Conservation (phyloP, 179 eudicot species). For the Gypsophila paniculata region DNA sequence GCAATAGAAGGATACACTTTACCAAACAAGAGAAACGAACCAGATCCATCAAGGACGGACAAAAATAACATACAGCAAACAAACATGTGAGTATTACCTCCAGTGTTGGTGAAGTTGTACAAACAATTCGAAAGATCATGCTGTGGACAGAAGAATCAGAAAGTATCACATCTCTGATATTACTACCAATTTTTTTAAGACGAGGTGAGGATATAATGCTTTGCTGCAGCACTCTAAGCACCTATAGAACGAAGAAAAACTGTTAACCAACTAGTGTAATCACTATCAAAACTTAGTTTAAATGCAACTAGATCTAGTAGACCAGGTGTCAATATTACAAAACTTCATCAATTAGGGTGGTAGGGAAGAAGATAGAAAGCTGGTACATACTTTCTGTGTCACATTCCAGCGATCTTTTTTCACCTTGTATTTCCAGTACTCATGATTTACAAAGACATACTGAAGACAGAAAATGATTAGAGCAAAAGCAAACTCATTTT, state of each 20-base stretch:
- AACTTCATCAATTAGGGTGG: neutral
- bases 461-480: constrained; percentile 74
- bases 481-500: constrained; percentile 63
- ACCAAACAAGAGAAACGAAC: neutral
- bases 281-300: constrained; percentile 2
- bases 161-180: constrained; percentile 56
- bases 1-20: constrained; percentile 13
- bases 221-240: constrained; percentile 62
- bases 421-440: constrained; percentile 82
- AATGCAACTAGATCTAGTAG: neutral
- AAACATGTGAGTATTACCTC: constrained; percentile 48
- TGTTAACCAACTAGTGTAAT: neutral
- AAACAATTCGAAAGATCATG: constrained; percentile 67
- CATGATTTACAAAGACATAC: constrained; percentile 85
- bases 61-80: neutral
- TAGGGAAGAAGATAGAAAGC: neutral
- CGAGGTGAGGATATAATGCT: constrained; percentile 46
- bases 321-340: neutral
- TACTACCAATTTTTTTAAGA: constrained; percentile 50
- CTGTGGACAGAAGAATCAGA: constrained; percentile 77
- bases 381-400: constrained; percentile 70
- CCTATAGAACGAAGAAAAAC: constrained; percentile 37
- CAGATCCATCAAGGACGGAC: constrained; percentile 6
- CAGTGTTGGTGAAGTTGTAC: constrained; percentile 62
- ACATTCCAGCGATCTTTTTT: constrained; percentile 93